These are phyloP conservation scores for Neurospora sp. DNA, from an alignment of 495 filamentous ascomycete species.

Conservation along the genomic window DNA sequence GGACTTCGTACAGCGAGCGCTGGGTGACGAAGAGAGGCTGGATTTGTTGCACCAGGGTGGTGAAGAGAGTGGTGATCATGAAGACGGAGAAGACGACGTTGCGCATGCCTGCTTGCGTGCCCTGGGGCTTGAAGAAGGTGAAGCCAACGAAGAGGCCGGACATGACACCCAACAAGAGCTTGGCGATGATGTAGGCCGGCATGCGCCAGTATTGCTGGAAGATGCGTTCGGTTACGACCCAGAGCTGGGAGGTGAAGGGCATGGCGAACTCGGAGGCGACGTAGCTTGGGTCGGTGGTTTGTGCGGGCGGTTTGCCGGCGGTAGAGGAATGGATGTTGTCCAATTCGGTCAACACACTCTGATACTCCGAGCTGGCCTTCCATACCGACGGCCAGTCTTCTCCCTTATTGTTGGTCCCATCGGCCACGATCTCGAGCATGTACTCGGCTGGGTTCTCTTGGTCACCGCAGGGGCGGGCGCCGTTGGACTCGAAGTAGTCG, in stretches of 20 bases:
- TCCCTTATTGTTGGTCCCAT: conserved; percentile 40
- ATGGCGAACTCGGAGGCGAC: conserved; percentile 20
- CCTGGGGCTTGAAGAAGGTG: conserved; percentile 56
- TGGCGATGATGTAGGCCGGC: conserved; percentile 61
- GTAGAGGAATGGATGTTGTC: conserved; percentile 29
- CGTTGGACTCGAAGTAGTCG: conserved; percentile 50
- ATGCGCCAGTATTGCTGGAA: conserved; percentile 73
- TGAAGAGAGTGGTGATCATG: conserved; percentile 56
- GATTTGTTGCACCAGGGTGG: conserved; percentile 50
- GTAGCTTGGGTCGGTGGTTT: not conserved
- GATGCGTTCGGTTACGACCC: conserved; percentile 41
- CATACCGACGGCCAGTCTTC: conserved; percentile 73
- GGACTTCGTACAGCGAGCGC: conserved; percentile 56
- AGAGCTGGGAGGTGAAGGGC: conserved; percentile 30
- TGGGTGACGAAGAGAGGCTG: conserved; percentile 59
- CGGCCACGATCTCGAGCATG: conserved; percentile 76
- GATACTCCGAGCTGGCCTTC: conserved; percentile 56
- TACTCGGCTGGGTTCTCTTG: conserved; percentile 73
- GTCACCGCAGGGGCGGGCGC: conserved; percentile 52
- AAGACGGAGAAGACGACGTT: conserved; percentile 60
- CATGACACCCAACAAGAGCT: conserved; percentile 29
- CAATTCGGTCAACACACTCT: conserved; percentile 47
- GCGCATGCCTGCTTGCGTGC: conserved; percentile 51
- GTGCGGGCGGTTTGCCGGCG: not conserved
- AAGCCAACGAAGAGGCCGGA: conserved; percentile 61